Evolutionary conservation across 371 early-diverging fungal genomes (phyloP), one percentile per base, ranked within the genome.

Genomic region (Mortierella sp.): DNA sequence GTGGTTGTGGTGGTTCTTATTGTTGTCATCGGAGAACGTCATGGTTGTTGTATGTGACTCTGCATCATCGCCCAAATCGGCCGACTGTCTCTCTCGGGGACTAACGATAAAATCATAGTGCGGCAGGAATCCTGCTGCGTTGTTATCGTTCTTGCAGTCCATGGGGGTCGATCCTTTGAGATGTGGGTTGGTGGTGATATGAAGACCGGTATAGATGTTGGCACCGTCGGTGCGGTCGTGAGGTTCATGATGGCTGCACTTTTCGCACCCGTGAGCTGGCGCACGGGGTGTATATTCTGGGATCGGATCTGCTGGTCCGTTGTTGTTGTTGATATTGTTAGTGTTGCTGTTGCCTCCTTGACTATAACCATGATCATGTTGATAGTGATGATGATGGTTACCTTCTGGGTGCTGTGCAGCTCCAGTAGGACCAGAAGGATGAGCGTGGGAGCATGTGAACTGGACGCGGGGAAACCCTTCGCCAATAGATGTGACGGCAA

Each of bases 401-500:
- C 19, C 51, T 24, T 57, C 44, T 19, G 40, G 37, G 19, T 9
- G 3, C 24, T 54, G 37, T 11, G 55, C 34, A 26, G 77, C 74
- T 5, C 48, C 34, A 26, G 82, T 77, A 16, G 83, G 61, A 5
- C 74, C 74, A n/a, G 54, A 48, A 28, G 74, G 74, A 3, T 50
- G 46, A 1, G 72, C 21, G n/a, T 44, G 64, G 3, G 84, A 71
- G 51, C 85, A 84, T 9, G 85, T 84, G 71, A 69, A 84, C 57
- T 84, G 85, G 19, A 84, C 69, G 2, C 78, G 48, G 19, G 85
- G 85, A 61, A 75, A 78, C 0, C 81, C 81, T 40, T 77, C 64
- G 26, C 81, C 85, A 4, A 84, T 69, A 6, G 85, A 84, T 0
- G 85, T 78, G 19, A 84, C 81, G 3, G 81, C 81, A 34, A 84